Evolutionary conservation across 177 flowering plant species (phyloP).

Genomic region (Vitis hybrid): DNA sequence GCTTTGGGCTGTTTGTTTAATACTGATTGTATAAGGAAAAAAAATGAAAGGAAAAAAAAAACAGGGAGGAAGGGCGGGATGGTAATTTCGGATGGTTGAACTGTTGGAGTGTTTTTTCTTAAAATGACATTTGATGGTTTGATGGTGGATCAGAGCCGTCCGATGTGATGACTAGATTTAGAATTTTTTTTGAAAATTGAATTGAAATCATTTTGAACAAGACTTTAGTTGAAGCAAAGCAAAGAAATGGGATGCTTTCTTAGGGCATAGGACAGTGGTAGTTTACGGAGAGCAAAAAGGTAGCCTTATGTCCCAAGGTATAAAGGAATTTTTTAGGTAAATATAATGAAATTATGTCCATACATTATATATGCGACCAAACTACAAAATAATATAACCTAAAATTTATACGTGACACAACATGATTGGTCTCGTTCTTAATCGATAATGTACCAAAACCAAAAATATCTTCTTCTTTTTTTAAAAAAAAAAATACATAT

Average conservation of each 20-base stretch:
- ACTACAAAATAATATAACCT: too few relatives aligned
- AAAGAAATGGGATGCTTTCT: slow-evolving; percentile 8
- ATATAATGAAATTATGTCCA: too few relatives aligned
- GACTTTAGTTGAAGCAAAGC: slow-evolving; percentile 6
- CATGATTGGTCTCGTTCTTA: too few relatives aligned
- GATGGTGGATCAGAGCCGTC: background rate
- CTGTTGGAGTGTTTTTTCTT: too few relatives aligned
- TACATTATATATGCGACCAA: too few relatives aligned
- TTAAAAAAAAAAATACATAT: too few relatives aligned
- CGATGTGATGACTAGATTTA: background rate
- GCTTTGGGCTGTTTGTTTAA: background rate
- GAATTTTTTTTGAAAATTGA: background rate
- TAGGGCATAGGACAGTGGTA: background rate
- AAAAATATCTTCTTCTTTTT: too few relatives aligned
- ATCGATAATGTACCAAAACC: too few relatives aligned
- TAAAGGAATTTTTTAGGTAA: background rate
- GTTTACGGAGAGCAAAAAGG: slow-evolving; percentile 1
- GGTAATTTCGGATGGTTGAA: background rate
- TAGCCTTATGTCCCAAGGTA: slow-evolving; percentile 1
- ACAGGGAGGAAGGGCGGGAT: background rate
- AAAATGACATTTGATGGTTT: too few relatives aligned
- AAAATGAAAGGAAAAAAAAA: too few relatives aligned
- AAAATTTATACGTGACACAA: too few relatives aligned
- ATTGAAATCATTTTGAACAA: background rate
- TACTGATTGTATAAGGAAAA: background rate